These are phyloP conservation scores for Didymella glomerata DNA, from an alignment of 2,329 filamentous ascomycete species.

Conservation along the genomic window DNA sequence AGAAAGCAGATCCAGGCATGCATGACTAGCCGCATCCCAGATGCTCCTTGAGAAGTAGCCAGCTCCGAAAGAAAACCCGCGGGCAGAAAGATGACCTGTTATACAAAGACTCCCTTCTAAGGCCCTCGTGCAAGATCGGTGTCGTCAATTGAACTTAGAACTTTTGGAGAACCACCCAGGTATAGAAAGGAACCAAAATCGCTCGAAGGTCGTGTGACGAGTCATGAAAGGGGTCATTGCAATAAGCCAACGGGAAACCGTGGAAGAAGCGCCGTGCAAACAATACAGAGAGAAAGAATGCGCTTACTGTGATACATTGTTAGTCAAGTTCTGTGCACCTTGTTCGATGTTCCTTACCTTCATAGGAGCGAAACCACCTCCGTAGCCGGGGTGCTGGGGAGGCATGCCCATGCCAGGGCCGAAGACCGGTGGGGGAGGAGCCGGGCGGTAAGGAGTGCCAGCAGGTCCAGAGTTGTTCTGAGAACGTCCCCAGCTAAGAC, in stretches of 20 bases:
- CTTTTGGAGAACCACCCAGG: slow-evolving; percentile 51
- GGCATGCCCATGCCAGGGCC: slow-evolving; percentile 72
- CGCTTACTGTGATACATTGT: slow-evolving; percentile 45
- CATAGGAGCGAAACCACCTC: slow-evolving; percentile 71
- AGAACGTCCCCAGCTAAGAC: slow-evolving; percentile 95
- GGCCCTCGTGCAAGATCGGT: slow-evolving; percentile 47
- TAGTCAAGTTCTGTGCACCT: slow-evolving; percentile 20
- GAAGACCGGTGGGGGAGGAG: slow-evolving; percentile 79
- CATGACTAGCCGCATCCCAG: slow-evolving; percentile 49
- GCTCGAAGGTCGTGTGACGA: slow-evolving; percentile 50
- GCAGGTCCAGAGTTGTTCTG: slow-evolving; percentile 99
- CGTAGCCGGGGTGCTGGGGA: slow-evolving; percentile 64
- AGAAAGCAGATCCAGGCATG: slow-evolving; percentile 45
- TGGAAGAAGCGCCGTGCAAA: slow-evolving; percentile 47
- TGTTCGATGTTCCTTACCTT: slow-evolving; percentile 59
- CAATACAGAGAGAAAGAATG: slow-evolving; percentile 48
- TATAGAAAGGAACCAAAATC: slow-evolving; percentile 49
- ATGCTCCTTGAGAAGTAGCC: slow-evolving; percentile 40
- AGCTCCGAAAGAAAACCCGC: slow-evolving; percentile 44
- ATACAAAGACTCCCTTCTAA: slow-evolving; percentile 50
- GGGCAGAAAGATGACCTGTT: slow-evolving; percentile 48
- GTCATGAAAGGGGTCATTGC: slow-evolving; percentile 50
- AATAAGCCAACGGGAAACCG: slow-evolving; percentile 48
- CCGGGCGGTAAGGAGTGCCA: slow-evolving; percentile 95
- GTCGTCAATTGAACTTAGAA: slow-evolving; percentile 50